Conservation (phyloP, 495 filamentous ascomycete genomes). For the Mytilinidion resinicola region DNA sequence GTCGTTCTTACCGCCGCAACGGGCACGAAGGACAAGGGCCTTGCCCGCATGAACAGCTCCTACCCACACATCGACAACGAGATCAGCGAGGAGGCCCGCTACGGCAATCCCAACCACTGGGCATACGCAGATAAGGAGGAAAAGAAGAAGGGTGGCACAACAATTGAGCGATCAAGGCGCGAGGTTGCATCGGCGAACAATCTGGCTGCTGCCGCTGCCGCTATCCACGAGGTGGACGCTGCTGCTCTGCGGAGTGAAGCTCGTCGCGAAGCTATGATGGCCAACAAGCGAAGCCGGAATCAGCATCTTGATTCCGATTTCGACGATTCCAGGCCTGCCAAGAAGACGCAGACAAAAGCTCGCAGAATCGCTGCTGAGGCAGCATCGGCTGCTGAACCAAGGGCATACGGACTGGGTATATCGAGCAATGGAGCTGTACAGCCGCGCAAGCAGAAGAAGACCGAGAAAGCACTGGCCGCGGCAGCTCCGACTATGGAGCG, state of each 20-base stretch:
- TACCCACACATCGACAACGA: constrained; percentile 77
- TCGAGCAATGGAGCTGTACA: constrained; percentile 30
- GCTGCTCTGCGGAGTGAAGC: constrained; percentile 69
- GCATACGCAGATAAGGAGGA: constrained; percentile 76
- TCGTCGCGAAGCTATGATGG: constrained; percentile 69
- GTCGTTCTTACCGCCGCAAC: constrained; percentile 87
- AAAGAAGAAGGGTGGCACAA: constrained; percentile 51
- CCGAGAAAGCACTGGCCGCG: constrained; percentile 57
- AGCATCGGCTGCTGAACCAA: constrained; percentile 29
- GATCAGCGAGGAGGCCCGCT: constrained; percentile 88
- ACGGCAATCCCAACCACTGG: constrained; percentile 90
- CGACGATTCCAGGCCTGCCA: constrained; percentile 58
- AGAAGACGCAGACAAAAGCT: constrained; percentile 51
- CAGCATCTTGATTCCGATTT: constrained; percentile 68
- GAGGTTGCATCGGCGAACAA: constrained; percentile 65
- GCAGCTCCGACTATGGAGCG: constrained; percentile 54
- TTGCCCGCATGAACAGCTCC: constrained; percentile 73
- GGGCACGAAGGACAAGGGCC: constrained; percentile 78
- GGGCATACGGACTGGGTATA: constrained; percentile 35
- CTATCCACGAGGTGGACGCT: constrained; percentile 70
- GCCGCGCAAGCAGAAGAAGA: constrained; percentile 68
- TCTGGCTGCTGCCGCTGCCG: constrained; percentile 59
- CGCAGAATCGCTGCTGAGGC: constrained; percentile 53
- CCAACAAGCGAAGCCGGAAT: constrained; percentile 61
- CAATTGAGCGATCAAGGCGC: constrained; percentile 64